These are phyloP conservation scores for Edaphochlamys debaryana DNA, from an alignment of 139 green algal genomes.

Conservation along the genomic window DNA sequence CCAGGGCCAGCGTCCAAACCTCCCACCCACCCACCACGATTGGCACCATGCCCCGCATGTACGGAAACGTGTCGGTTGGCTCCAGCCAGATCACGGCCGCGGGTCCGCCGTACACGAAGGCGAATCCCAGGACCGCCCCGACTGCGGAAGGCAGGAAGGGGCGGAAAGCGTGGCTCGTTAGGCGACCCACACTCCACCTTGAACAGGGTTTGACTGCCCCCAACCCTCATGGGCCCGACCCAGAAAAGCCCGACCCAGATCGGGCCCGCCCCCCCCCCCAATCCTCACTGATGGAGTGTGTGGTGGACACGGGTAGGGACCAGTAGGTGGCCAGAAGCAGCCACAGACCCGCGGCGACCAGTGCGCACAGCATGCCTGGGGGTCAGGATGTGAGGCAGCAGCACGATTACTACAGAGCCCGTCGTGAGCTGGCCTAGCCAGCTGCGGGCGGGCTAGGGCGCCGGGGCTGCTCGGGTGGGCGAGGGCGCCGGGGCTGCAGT, in stretches of 20 bases:
- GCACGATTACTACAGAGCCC: no score
- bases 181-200: background rate
- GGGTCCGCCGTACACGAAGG: constrained; percentile 51
- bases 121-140: constrained; percentile 61
- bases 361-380: no score
- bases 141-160: constrained; percentile 29
- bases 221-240: background rate
- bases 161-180: background rate
- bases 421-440: no score
- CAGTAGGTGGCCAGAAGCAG: constrained; percentile 64
- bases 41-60: constrained; percentile 33
- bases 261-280: background rate
- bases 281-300: constrained; percentile 62
- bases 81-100: constrained; percentile 46
- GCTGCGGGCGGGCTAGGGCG: no score
- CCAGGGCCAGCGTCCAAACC: no score
- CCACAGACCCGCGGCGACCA: no score
- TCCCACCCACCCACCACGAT: no score
- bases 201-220: no score
- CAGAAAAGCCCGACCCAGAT: background rate
- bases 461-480: no score
- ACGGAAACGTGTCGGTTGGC: constrained; percentile 45
- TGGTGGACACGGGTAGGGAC: constrained; percentile 74
- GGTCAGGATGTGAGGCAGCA: no score
- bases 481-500: no score